Evolutionary conservation across 2,329 filamentous ascomycete genomes (phyloP).

Genomic region (Chaetoscypha palmicola): DNA sequence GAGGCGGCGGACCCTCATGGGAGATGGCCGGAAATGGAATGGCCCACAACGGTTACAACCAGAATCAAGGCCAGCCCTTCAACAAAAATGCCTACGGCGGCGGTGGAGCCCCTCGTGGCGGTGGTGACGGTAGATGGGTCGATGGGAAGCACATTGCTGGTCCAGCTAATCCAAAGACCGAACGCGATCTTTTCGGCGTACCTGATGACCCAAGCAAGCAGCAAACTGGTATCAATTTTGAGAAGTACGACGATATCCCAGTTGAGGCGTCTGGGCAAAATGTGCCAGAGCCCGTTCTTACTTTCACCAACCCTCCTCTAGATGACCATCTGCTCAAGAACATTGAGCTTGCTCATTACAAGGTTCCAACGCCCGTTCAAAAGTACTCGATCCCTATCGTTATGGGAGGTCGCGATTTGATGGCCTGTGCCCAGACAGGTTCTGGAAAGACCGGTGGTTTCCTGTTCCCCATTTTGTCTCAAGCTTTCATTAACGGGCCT

Average conservation of each 20-base stretch:
- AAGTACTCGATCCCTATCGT: slow-evolving; percentile 99
- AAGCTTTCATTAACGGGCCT: slow-evolving; percentile 87
- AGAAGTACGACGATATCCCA: slow-evolving; percentile 99
- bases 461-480: slow-evolving; percentile 97
- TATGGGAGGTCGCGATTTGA: slow-evolving; percentile 94
- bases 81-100: slow-evolving; percentile 54
- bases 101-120: slow-evolving; percentile 56
- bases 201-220: slow-evolving; percentile 91
- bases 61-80: slow-evolving; percentile 21
- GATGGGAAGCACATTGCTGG: slow-evolving; percentile 95
- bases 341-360: slow-evolving; percentile 91
- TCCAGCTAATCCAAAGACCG: slow-evolving; percentile 77
- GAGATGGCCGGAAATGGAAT: slow-evolving; percentile 17
- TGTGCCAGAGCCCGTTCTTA: slow-evolving; percentile 83
- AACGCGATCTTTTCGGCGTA: slow-evolving; percentile 92
- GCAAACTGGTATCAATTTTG: slow-evolving; percentile 98
- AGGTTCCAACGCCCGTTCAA: slow-evolving; percentile 92
- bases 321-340: slow-evolving; percentile 90
- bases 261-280: slow-evolving; percentile 93
- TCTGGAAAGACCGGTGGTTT: slow-evolving; percentile 99
- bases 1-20: slow-evolving; percentile 34
- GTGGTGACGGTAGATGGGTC: slow-evolving; percentile 92
- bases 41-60: no score
- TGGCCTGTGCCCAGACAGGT: slow-evolving; percentile 99
- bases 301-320: slow-evolving; percentile 90